A percentile compares a stretch with the other conserved stretches of the same genome.
Evolutionary conservation across 352 stramenopile species (phyloP).

Genomic region (Pseudoperonospora humuli): DNA sequence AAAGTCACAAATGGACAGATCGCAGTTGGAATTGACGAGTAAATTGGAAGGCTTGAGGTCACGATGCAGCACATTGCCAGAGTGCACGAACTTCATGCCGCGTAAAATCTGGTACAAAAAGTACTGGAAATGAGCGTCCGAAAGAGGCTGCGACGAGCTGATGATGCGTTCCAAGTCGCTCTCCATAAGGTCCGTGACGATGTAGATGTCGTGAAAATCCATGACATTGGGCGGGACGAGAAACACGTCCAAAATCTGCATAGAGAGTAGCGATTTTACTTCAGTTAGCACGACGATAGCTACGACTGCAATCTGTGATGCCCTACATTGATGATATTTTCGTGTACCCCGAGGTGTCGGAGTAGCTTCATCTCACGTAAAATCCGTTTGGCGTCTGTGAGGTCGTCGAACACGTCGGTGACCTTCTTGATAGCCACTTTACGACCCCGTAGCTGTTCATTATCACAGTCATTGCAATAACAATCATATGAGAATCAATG

Average conservation of each 20-base stretch:
- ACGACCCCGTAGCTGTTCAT: constrained; percentile 60
- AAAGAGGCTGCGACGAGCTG: constrained; percentile 75
- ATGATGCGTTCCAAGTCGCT: constrained; percentile 90
- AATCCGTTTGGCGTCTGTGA: constrained; percentile 90
- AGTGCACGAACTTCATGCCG: constrained; percentile 98
- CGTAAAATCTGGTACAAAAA: constrained; percentile 89
- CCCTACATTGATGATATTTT: constrained; percentile 86
- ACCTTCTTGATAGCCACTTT: constrained; percentile 92
- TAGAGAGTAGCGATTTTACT: not conserved
- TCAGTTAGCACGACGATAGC: not conserved
- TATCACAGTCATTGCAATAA: not conserved
- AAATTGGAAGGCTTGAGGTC: constrained; percentile 87
- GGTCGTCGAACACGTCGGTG: constrained; percentile 87
- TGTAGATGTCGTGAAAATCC: constrained; percentile 88
- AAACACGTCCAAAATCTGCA: constrained; percentile 78
- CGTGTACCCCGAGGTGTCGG: constrained; percentile 84
- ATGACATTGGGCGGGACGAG: constrained; percentile 76
- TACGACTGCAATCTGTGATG: not conserved
- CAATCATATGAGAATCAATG: not conserved
- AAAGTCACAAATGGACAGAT: constrained; percentile 89
- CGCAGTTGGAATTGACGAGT: constrained; percentile 87
- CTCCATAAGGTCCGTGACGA: constrained; percentile 89
- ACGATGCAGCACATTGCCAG: constrained; percentile 89
- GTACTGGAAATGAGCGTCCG: constrained; percentile 85
- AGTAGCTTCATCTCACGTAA: constrained; percentile 91